phyloP scores from a whole-genome alignment of 768 basidiomycete genomes.

The Kwoniella sp. region DNA sequence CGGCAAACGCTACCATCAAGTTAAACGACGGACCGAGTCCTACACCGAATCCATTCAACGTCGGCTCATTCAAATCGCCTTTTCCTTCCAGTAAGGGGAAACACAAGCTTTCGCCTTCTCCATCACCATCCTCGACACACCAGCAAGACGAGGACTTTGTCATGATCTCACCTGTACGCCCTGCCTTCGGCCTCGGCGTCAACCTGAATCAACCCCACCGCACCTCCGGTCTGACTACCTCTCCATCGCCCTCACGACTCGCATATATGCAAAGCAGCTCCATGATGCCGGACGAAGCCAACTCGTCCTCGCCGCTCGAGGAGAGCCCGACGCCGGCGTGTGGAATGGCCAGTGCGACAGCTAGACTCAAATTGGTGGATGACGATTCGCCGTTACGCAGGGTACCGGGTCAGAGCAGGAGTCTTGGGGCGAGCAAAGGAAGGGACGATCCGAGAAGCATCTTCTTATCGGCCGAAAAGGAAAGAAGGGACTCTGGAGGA shows the following conservation, averaged over 20 bases:
- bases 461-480: constrained; percentile 21
- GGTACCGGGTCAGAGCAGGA: constrained; percentile 43
- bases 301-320: constrained; percentile 36
- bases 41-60: constrained; percentile 33
- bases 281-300: constrained; percentile 19
- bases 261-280: constrained; percentile 17
- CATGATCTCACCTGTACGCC: constrained; percentile 48
- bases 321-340: constrained; percentile 49
- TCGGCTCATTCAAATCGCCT: constrained; percentile 29
- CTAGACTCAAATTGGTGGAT: constrained; percentile 42
- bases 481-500: background rate
- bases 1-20: background rate
- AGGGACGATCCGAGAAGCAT: constrained; percentile 14
- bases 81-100: constrained; percentile 42
- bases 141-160: constrained; percentile 48
- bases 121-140: constrained; percentile 34
- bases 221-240: constrained; percentile 11
- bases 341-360: constrained; percentile 43
- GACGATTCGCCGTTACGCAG: constrained; percentile 47
- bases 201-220: constrained; percentile 3
- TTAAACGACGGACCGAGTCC: constrained; percentile 11
- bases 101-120: constrained; percentile 48
- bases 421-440: constrained; percentile 22
- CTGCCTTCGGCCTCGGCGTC: constrained; percentile 20
- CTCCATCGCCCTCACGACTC: constrained; percentile 18